Conservation (phyloP, 768 basidiomycete species). For the Rhodotorula diobovata region DNA sequence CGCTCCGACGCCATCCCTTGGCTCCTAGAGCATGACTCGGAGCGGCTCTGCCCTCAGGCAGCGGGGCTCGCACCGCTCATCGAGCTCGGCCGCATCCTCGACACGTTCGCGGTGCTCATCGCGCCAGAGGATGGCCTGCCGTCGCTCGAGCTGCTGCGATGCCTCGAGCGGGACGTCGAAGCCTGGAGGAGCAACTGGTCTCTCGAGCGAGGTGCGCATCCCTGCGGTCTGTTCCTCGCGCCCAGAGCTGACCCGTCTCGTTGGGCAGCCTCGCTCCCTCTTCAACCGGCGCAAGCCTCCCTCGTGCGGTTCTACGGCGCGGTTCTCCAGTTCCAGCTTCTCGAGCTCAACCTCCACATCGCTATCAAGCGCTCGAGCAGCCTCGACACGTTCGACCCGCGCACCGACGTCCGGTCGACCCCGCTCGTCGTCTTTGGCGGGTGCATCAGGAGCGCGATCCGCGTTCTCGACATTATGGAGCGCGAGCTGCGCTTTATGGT, state of each 20-base stretch:
- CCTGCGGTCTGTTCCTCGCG: accelerated
- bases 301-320: constrained; percentile 13
- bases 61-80: constrained; percentile 20
- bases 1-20: constrained; percentile 10
- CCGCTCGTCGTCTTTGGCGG: background rate
- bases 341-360: constrained; percentile 17
- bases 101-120: constrained; percentile 13
- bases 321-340: constrained; percentile 16
- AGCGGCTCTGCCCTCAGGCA: constrained; percentile 2
- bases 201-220: background rate
- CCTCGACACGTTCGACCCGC: background rate
- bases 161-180: constrained; percentile 1
- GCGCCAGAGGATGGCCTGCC: constrained; percentile 5
- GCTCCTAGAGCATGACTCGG: constrained; percentile 11
- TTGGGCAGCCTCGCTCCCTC: background rate
- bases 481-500: constrained; percentile 12
- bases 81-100: constrained; percentile 16
- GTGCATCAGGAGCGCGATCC: background rate
- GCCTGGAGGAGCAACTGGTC: constrained; percentile 11
- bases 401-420: background rate
- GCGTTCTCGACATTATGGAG: constrained; percentile 5
- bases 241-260: too few species aligned
- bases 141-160: constrained; percentile 1
- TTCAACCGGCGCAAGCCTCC: constrained; percentile 1
- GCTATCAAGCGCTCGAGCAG: background rate